These are phyloP conservation scores for Cytospora chrysosperma DNA, from an alignment of 2,329 filamentous ascomycete genomes.

Conservation along the genomic window DNA sequence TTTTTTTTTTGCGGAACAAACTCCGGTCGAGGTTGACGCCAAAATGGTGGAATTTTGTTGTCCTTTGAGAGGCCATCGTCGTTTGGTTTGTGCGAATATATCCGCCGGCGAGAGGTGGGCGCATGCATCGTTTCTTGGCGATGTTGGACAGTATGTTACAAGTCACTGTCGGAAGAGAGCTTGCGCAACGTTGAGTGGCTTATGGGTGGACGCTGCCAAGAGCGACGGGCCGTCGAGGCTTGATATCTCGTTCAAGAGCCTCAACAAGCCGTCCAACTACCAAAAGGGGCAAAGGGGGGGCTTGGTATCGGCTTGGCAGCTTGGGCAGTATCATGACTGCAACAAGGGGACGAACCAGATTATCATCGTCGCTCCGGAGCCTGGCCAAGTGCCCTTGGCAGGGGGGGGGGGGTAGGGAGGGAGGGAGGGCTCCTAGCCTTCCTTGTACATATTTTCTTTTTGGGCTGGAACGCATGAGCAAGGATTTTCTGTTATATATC, in stretches of 20 bases:
- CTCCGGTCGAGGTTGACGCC: not conserved
- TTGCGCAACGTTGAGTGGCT: not conserved
- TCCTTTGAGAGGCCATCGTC: not conserved
- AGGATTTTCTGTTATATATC: not conserved
- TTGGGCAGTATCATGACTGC: not conserved
- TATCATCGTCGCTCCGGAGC: not conserved
- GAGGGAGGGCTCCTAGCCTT: too few relatives aligned
- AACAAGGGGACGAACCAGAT: too few relatives aligned
- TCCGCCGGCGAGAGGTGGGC: not conserved
- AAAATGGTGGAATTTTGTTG: not conserved
- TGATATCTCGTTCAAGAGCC: not conserved
- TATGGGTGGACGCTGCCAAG: constrained; percentile 1
- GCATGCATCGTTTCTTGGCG: not conserved
- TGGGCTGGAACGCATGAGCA: not conserved
- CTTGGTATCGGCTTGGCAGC: not conserved
- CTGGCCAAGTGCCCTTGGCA: not conserved
- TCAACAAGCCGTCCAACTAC: constrained; percentile 1
- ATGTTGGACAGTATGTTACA: not conserved
- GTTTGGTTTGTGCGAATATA: not conserved
- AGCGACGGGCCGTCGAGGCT: constrained; percentile 14
- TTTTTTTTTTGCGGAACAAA: not conserved
- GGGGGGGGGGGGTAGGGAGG: too few relatives aligned
- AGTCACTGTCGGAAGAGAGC: not conserved
- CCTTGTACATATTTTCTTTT: too few relatives aligned
- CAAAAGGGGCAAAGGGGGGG: not conserved